A percentile compares a stretch with the other conserved stretches of the same genome.
Evolutionary conservation across 78 protist species (phyloP).

Genomic region (Blattamonas nauphoetae): DNA sequence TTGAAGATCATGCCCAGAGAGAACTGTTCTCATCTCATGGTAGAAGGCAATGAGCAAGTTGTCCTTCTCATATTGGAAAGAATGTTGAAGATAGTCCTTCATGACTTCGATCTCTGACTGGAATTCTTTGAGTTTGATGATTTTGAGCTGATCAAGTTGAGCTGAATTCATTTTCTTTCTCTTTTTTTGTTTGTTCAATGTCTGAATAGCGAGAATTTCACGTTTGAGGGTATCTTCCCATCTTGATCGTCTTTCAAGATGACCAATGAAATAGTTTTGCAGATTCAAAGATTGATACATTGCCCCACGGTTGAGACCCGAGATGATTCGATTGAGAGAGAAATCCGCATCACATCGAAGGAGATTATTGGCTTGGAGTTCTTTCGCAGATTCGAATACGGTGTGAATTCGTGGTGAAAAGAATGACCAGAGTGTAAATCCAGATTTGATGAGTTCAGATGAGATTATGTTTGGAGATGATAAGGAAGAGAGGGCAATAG

Average conservation of each 20-base stretch:
- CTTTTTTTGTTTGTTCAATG: background rate
- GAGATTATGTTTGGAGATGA: too few relatives aligned
- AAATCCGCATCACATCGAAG: too few relatives aligned
- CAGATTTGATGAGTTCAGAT: too few relatives aligned
- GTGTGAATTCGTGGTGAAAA: too few relatives aligned
- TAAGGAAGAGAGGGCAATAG: too few relatives aligned
- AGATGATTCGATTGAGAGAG: too few relatives aligned
- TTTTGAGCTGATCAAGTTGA: background rate
- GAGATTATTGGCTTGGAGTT: too few relatives aligned
- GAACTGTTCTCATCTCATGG: background rate
- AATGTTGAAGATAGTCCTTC: background rate
- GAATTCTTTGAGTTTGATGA: background rate
- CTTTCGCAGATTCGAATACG: too few relatives aligned
- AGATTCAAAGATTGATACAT: background rate
- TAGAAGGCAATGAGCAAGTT: background rate
- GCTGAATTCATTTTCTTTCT: background rate
- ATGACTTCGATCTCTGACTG: background rate
- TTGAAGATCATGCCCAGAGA: background rate
- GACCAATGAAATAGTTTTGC: background rate
- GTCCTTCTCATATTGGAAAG: background rate
- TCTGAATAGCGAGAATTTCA: background rate
- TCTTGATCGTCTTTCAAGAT: background rate
- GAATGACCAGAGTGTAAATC: too few relatives aligned
- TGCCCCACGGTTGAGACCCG: too few relatives aligned
- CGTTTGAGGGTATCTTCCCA: background rate